Conservation (phyloP, 2,329 filamentous ascomycete species). For the Lachnellula suecica region DNA sequence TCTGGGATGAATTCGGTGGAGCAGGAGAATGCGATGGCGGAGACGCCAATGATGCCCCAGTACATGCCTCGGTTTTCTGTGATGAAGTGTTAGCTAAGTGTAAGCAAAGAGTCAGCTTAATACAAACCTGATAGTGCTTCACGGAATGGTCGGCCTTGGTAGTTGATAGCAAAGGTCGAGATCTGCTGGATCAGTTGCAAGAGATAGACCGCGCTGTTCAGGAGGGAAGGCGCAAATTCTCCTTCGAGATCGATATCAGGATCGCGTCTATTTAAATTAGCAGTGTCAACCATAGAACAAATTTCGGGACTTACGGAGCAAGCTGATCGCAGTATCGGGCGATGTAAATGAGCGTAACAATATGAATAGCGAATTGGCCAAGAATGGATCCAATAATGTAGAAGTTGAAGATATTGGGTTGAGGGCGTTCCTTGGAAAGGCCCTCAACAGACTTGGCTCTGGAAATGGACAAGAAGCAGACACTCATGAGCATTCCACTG, state of each 20-base stretch:
- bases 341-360: conserved; percentile 90
- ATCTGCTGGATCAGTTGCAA: conserved; percentile 98
- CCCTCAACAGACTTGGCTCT: conserved; percentile 93
- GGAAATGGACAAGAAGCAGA: conserved; percentile 98
- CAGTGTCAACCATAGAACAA: not conserved
- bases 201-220: conserved; percentile 96
- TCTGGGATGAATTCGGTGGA: conserved; percentile 95
- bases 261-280: conserved; percentile 44
- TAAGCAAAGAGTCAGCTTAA: not conserved
- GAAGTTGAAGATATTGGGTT: conserved; percentile 98
- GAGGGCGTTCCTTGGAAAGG: conserved; percentile 92
- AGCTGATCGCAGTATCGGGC: conserved; percentile 83
- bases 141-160: conserved; percentile 96
- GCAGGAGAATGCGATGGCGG: conserved; percentile 87
- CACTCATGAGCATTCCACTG: conserved; percentile 99
- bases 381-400: conserved; percentile 99
- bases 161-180: conserved; percentile 98
- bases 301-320: conserved; percentile 68
- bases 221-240: conserved; percentile 87
- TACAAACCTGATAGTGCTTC: conserved; percentile 73
- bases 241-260: conserved; percentile 84
- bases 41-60: conserved; percentile 89
- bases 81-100: conserved; percentile 7
- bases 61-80: conserved; percentile 87
- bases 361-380: conserved; percentile 95